phyloP scores from a whole-genome alignment of 805 yeast species.

The Saccharomyces paradoxus region DNA sequence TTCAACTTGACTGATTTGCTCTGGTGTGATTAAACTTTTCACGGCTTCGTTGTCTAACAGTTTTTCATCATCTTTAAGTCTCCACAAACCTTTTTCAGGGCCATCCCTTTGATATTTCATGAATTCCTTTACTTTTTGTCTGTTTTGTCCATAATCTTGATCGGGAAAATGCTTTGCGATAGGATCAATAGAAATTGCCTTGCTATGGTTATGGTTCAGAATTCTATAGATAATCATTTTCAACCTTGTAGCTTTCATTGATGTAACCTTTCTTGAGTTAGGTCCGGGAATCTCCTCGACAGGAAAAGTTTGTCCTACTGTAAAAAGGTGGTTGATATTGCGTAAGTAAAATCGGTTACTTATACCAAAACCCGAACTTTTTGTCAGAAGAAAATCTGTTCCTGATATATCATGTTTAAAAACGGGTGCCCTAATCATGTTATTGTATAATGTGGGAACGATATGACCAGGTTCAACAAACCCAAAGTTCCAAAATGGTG shows the following conservation, averaged over 20 bases:
- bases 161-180: constrained; percentile 91
- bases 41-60: constrained; percentile 72
- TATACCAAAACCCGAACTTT: constrained; percentile 74
- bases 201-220: constrained; percentile 62
- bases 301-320: constrained; percentile 89
- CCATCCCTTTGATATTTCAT: constrained; percentile 96
- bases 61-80: constrained; percentile 57
- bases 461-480: constrained; percentile 90
- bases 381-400: constrained; percentile 76
- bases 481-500: constrained; percentile 98
- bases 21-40: constrained; percentile 81
- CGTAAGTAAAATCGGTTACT: constrained; percentile 64
- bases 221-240: constrained; percentile 91
- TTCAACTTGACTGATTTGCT: constrained; percentile 78
- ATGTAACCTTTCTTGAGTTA: constrained; percentile 89
- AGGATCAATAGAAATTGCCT: constrained; percentile 76
- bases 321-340: constrained; percentile 61
- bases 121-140: constrained; percentile 91
- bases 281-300: constrained; percentile 96
- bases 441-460: constrained; percentile 88
- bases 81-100: constrained; percentile 93
- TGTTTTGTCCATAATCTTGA: constrained; percentile 93
- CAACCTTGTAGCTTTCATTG: constrained; percentile 81
- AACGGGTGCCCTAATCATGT: constrained; percentile 86
- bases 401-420: constrained; percentile 71